These are phyloP conservation scores for Geosmithia morbida DNA, from an alignment of 2,329 filamentous ascomycete species.

Conservation along the genomic window DNA sequence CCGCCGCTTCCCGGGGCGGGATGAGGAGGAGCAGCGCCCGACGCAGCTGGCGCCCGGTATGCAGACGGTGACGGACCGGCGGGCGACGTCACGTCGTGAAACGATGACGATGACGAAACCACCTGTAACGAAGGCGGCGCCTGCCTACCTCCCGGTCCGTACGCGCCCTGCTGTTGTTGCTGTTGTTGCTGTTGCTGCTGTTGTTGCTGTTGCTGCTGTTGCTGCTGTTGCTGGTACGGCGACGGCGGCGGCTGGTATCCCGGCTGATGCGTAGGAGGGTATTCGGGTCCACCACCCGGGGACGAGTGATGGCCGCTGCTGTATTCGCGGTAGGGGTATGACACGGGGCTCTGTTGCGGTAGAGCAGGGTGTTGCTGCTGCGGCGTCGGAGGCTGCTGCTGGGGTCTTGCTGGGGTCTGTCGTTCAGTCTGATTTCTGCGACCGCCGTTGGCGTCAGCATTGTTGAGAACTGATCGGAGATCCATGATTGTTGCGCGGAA, in stretches of 20 bases:
- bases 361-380: conserved; percentile 18
- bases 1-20: conserved; percentile 24
- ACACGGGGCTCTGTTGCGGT: conserved; percentile 23
- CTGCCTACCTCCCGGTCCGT: conserved; percentile 20
- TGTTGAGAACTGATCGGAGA: conserved; percentile 39
- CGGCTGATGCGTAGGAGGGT: conserved; percentile 6
- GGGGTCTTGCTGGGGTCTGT: conserved; percentile 10
- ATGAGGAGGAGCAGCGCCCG: conserved; percentile 1
- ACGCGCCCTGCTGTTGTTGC: conserved; percentile 22
- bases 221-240: conserved; percentile 21
- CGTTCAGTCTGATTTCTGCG: conserved; percentile 1
- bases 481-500: conserved; percentile 22
- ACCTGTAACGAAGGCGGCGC: conserved; percentile 32
- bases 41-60: conserved; percentile 18
- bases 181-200: conserved; percentile 20
- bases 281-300: conserved; percentile 17
- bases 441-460: conserved; percentile 19
- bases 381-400: conserved; percentile 13
- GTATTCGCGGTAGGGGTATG: conserved; percentile 37
- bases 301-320: conserved; percentile 20
- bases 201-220: no score
- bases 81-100: conserved; percentile 35
- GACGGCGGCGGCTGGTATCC: conserved; percentile 20
- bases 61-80: conserved; percentile 28
- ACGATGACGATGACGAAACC: conserved; percentile 19